Evolutionary conservation across 108 stramenopile genomes (phyloP), one percentile per base, ranked within the genome.

Genomic region (Licmophora abbreviata): DNA sequence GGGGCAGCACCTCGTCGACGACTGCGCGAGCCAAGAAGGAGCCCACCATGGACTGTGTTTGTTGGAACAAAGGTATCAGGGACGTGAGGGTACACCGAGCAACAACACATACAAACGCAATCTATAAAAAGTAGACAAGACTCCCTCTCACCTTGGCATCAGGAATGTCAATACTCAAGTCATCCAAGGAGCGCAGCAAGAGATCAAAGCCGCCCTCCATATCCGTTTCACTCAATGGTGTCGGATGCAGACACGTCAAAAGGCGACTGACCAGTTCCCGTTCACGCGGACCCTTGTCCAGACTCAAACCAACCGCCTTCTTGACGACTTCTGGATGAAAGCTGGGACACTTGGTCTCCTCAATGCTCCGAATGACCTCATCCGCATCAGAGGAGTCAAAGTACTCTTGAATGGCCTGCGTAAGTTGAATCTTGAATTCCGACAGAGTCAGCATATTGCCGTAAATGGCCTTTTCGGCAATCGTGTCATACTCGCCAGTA

Each of bases 1-100:
- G 96, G 9, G 96, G 83, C 12, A 97, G 61, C 27, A 97, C 88
- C 58, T 97, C 96, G 59, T 97, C 96, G 15, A 91, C 86, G 9
- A 97, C 93, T 7, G 94, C 96, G 3, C 96, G 79, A 3, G 96
- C 96, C 18, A 95, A 55, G 61, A 95, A 97, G 42, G 66, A 68
- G 0, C 85, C 85, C 14, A 94, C 77, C 70, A 86, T 85, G 9
- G 69, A 63, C 84, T 86, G n/a, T 32, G 10, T n/a, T 14, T 6
- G 28, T 29, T 37, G 15, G 38, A 38, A 14, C 29, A 5, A 0
- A 0, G 22, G 21, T 36, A n/a, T 33, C 10, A 11, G 34, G 11
- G 12, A 35, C 14, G 34, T 35, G 34, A 35, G 17, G n/a, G n/a
- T n/a, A 34, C 6, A 38, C 46, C 24, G 10, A 38, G 51, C 22